Percentiles rank a stretch among this genome's conserved stretches.
Conservation (phyloP, 805 yeast genomes). For the Lachancea thermotolerans region DNA sequence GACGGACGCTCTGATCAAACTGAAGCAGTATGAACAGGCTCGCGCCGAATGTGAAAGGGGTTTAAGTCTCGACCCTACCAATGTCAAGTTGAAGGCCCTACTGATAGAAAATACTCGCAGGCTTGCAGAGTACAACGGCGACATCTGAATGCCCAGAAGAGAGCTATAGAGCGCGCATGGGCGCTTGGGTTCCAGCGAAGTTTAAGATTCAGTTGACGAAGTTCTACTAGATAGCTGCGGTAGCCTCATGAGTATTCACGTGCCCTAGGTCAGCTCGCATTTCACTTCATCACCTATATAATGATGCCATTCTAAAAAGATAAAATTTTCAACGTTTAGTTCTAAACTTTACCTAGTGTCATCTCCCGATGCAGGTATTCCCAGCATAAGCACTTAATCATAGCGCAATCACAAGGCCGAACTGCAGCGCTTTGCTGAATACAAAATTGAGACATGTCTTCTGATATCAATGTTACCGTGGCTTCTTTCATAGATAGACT, state of each 20-base stretch:
- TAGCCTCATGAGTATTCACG: neutral
- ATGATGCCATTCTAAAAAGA: neutral
- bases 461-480: constrained; percentile 36
- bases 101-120: constrained; percentile 22
- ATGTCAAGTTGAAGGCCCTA: constrained; percentile 31
- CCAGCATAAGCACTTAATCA: neutral
- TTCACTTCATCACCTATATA: neutral
- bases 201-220: too few relatives aligned
- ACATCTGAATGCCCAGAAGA: neutral
- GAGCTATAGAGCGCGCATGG: too few relatives aligned
- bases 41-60: constrained; percentile 69
- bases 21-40: constrained; percentile 58
- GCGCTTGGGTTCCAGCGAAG: too few relatives aligned
- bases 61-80: constrained; percentile 50
- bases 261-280: neutral
- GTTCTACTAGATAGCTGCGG: too few relatives aligned
- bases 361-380: neutral
- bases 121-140: constrained; percentile 29
- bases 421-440: neutral
- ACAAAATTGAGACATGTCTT: constrained; percentile 3
- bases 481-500: constrained; percentile 47
- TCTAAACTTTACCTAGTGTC: neutral
- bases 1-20: constrained; percentile 54
- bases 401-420: neutral
- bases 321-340: neutral